Evolutionary conservation across 2,329 filamentous ascomycete species (phyloP), one percentile per base, ranked within the genome.

Genomic region (Sporothrix sp.): DNA sequence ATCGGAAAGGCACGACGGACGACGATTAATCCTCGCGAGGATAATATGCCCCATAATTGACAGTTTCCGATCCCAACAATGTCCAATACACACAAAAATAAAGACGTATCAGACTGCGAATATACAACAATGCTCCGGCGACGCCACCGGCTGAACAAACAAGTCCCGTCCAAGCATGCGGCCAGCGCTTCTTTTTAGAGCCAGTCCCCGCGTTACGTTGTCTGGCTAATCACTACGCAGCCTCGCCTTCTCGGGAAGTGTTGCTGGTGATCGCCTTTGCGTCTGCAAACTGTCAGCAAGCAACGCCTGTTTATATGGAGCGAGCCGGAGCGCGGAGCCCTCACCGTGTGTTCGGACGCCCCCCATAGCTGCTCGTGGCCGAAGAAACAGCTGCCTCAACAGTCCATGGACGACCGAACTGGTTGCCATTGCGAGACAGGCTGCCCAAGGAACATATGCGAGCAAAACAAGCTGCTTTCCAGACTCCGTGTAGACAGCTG

Each of bases 381-480:
- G 21, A 20, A 27, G 9, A n/a, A n/a, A n/a, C 21, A 44, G 18
- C n/a, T 16, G 27, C 36, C 32, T 18, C 23, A 28, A 28, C 30
- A 51, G 7, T 7, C 3, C 6, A n/a, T 50, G 46, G 5, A 25
- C 30, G 2, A 6, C 13, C 23, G 10, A 46, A 55, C 65, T 67
- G 23, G 52, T 46, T 6, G 61, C 27, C 66, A 69, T 68, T n/a
- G 65, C 65, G 6, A 56, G 38, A 45, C 60, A 68, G 20, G 64
- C 54, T 3, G 65, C 62, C 62, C 61, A 66, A 1, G 67, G 66
- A 18, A 67, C 53, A 20, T 63, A 60, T 6, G 56, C 64, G 25
- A 69, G 54, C 53, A 68, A 58, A 7, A 68, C 60, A 33, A 66
- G 27, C 53, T 66, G 62, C 3, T 58, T 50, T 50, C 58, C 59